Conservation (phyloP, 2,329 filamentous ascomycete genomes). For the Trichoderma sp. region DNA sequence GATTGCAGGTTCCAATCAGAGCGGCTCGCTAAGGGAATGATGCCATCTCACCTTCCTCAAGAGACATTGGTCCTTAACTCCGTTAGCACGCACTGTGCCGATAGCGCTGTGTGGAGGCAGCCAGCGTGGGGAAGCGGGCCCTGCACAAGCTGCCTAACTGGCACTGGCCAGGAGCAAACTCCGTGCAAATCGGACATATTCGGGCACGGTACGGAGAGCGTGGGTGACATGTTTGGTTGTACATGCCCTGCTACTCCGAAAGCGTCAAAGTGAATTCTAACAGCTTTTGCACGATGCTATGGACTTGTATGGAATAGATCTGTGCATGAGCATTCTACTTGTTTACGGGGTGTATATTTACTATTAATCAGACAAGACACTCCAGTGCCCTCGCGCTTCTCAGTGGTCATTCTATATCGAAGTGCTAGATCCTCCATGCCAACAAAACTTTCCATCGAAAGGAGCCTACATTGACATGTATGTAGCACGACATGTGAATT, state of each 20-base stretch:
- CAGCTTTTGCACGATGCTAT: neutral
- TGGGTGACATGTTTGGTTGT: neutral
- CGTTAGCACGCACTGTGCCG: neutral
- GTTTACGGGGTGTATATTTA: too few species aligned
- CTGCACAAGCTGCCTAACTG: neutral
- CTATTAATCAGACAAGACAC: too few species aligned
- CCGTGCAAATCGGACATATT: neutral
- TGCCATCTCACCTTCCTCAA: constrained; percentile 5
- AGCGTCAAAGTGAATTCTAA: neutral
- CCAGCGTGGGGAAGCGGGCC: neutral
- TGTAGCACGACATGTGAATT: too few species aligned
- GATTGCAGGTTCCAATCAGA: neutral
- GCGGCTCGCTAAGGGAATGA: constrained; percentile 7
- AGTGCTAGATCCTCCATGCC: too few species aligned
- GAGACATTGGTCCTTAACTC: constrained; percentile 2
- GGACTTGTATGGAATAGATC: too few species aligned
- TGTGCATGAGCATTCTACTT: too few species aligned
- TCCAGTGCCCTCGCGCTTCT: too few species aligned
- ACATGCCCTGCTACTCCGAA: neutral
- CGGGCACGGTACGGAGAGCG: constrained; percentile 3
- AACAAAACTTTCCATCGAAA: too few species aligned
- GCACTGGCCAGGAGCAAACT: neutral
- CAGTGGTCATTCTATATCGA: too few species aligned
- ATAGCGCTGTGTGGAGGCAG: neutral
- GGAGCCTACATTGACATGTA: too few species aligned